Conservation (phyloP, 805 yeast species). For the Sugiyamaella americana region DNA sequence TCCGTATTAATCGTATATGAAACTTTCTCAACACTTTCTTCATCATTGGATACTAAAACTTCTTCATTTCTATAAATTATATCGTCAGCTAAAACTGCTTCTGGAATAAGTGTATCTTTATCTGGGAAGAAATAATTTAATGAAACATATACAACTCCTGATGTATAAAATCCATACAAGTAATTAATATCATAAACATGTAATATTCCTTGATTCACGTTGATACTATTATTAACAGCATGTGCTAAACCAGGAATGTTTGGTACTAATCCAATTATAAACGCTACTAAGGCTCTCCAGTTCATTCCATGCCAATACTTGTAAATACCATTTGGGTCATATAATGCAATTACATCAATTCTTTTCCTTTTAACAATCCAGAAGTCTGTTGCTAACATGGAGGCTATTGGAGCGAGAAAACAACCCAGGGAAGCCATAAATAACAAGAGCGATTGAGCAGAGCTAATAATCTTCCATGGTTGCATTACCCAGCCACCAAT, state of each 20-base stretch:
- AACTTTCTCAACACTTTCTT: neutral
- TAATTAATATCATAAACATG: constrained; percentile 25
- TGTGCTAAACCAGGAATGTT: constrained; percentile 25
- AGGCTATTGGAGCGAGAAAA: constrained; percentile 39
- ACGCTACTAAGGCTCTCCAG: constrained; percentile 38
- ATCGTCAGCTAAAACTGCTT: constrained; percentile 4
- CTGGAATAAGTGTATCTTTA: constrained; percentile 4
- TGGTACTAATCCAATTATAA: constrained; percentile 21
- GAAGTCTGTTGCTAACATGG: constrained; percentile 37
- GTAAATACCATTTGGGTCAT: constrained; percentile 36
- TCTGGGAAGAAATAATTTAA: constrained; percentile 18
- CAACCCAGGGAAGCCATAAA: constrained; percentile 37
- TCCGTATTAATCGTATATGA: neutral
- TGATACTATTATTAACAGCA: constrained; percentile 17
- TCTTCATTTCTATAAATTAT: constrained; percentile 3
- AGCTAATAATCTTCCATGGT: constrained; percentile 39
- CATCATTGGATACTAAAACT: neutral
- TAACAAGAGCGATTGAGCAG: constrained; percentile 34
- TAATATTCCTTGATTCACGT: constrained; percentile 18
- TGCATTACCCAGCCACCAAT: constrained; percentile 26
- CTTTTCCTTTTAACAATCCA: constrained; percentile 38
- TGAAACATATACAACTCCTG: constrained; percentile 15
- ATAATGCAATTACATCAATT: constrained; percentile 40
- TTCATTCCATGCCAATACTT: constrained; percentile 42
- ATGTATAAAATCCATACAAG: constrained; percentile 20